Evolutionary conservation across 768 basidiomycete genomes (phyloP).

Genomic region (Obba rivulosa): DNA sequence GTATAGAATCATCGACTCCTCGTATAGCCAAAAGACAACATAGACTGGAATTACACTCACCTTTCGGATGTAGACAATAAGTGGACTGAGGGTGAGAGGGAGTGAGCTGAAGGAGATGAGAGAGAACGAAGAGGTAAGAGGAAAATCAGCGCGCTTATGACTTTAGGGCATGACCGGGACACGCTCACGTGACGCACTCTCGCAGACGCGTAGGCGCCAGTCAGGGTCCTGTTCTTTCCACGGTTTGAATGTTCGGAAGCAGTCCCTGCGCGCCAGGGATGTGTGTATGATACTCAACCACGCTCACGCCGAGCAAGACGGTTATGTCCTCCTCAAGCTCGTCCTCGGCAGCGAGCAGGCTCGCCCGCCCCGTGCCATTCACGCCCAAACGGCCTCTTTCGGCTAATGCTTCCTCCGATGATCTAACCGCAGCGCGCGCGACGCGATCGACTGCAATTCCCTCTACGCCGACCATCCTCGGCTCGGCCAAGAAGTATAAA

Average conservation of each 20-base stretch:
- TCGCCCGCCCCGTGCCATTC: slow-evolving; percentile 39
- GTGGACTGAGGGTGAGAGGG: background rate
- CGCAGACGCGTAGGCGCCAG: background rate
- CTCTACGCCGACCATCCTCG: slow-evolving; percentile 29
- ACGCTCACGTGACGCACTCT: slow-evolving; percentile 4
- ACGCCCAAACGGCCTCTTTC: slow-evolving; percentile 52
- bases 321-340: slow-evolving; percentile 10
- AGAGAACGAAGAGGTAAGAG: background rate
- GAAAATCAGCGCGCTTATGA: background rate
- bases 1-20: slow-evolving; percentile 22
- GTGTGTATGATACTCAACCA: background rate
- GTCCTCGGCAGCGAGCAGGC: slow-evolving; percentile 24
- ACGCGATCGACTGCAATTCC: slow-evolving; percentile 23
- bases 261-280: no score
- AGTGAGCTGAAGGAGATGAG: background rate
- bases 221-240: slow-evolving; percentile 3
- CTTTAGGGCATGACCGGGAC: background rate
- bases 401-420: slow-evolving; percentile 25
- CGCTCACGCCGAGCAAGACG: background rate
- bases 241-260: slow-evolving; percentile 2
- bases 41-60: no score
- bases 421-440: slow-evolving; percentile 22
- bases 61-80: no score
- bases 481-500: slow-evolving; percentile 63
- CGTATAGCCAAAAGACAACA: no score